Evolutionary conservation across 106 monocot genomes (phyloP), one percentile per base, ranked within the genome.

Genomic region (Dactylorhiza incarnata): DNA sequence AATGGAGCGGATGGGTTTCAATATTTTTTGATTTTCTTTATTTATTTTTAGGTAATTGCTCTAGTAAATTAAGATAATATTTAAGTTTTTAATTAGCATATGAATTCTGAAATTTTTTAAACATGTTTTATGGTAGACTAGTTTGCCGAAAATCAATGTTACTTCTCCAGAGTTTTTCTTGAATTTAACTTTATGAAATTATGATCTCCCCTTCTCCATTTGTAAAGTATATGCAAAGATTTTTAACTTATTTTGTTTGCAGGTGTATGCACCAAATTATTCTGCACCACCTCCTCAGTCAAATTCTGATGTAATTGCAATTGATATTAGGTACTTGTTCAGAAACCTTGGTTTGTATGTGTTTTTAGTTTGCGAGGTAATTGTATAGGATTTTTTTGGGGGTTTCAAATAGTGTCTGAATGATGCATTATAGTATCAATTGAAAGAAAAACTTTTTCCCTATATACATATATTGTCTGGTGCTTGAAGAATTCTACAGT

Each of bases 191-290:
- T 5, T 73, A 73, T 13, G 11, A 71, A 73, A 69, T 69, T 69
- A 46, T 45, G 69, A 17, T 69, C 6, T 46, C n/a, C 45, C 4
- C 16, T 45, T 69, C 69, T 69, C 15, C 45, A 69, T 67, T 67
- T 67, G 11, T 37, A 37, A 44, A 26, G 45, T 24, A 17, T 69
- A 45, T 69, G n/a, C 3, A 69, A 69, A 6, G 45, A 69, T 3
- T 69, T 46, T 1, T 69, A 69, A 16, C 13, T 69, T 45, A 16
- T 68, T 46, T 20, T 16, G 74, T 74, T 58, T 45, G 68, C 81
- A 96, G 95, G 76, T 85, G 7, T 96, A 88, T 80, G 59, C 87
- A 49, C 95, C 95, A 78, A 90, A 96, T 75, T 96, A 93, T 67
- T 82, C 83, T 22, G 52, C 82, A 37, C 85, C 95, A 49, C 83